Evolutionary conservation across 1,139 yeast genomes (phyloP), one percentile per base, ranked within the genome.

Genomic region (Hansenula anomala): DNA sequence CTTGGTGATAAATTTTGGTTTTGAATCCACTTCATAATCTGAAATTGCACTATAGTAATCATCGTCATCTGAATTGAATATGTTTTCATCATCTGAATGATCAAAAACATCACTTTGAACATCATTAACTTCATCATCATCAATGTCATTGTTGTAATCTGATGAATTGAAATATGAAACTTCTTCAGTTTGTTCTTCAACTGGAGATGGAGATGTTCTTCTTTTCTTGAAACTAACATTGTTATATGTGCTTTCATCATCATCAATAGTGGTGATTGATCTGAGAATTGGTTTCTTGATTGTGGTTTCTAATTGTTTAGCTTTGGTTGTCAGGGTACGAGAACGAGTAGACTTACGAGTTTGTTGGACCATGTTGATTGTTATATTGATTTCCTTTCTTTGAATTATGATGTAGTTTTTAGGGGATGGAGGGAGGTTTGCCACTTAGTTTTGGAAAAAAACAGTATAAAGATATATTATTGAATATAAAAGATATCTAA

Each of bases 321-420:
- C 56, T 48, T 52, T 52, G 41, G 51, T 39, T 35, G 55, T 45
- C 18, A 40, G 36, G 37, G 36, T 36, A 40, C 49, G 52, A 29
- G 41, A 36, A 42, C 55, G 55, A 35, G 29, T 40, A 37, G 57
- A 53, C 57, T 52, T 53, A 52, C 57, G 57, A 46, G 49, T 51
- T 36, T 47, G 30, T 12, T 42, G 13, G 20, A 28, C 11, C 14
- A 6, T 32, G 20, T 22, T 31, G 26, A 17, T 18, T 18, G 15
- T 28, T 28, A n/a, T n/a, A n/a, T n/a, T n/a, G n/a, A n/a, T n/a
- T n/a, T n/a, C n/a, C n/a, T n/a, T n/a, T n/a, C n/a, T n/a, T n/a
- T n/a, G n/a, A n/a, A n/a, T n/a, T n/a, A n/a, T n/a, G n/a, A n/a
- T n/a, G n/a, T n/a, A n/a, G n/a, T n/a, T n/a, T n/a, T n/a, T n/a